A percentile compares a stretch with the other conserved stretches of the same genome.
Conservation (phyloP, 169 alveolate species). For the Cryptosporidium muris region DNA sequence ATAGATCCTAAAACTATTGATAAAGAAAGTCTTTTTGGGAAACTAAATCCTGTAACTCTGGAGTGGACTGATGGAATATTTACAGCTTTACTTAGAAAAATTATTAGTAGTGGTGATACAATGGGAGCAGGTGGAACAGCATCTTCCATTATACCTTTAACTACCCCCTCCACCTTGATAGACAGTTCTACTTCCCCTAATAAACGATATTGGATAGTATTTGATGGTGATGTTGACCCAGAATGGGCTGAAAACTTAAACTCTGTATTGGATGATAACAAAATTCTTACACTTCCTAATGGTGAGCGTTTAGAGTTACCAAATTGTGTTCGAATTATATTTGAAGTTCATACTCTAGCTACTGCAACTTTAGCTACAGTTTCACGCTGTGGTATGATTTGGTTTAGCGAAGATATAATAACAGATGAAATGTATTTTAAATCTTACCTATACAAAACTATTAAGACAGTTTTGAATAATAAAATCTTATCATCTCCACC, state of each 20-base stretch:
- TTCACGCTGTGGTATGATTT: conserved; percentile 98
- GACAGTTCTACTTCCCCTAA: conserved; percentile 15
- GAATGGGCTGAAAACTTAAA: conserved; percentile 99
- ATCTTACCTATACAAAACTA: conserved; percentile 77
- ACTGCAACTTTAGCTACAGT: conserved; percentile 98
- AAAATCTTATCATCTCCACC: neutral
- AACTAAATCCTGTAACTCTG: conserved; percentile 90
- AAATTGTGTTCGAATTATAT: conserved; percentile 74
- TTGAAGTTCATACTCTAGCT: conserved; percentile 94
- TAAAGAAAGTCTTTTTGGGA: conserved; percentile 95
- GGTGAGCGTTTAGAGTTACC: conserved; percentile 97
- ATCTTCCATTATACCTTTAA: too few species aligned
- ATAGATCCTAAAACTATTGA: conserved; percentile 92
- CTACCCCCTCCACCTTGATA: too few species aligned
- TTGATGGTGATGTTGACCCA: conserved; percentile 99
- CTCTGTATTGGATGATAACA: conserved; percentile 98
- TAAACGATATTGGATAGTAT: conserved; percentile 95
- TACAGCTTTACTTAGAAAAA: conserved; percentile 91
- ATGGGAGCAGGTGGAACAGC: conserved; percentile 71
- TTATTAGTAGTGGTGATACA: conserved; percentile 72
- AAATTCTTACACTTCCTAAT: conserved; percentile 94
- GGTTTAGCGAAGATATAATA: conserved; percentile 93
- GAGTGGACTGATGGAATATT: conserved; percentile 99
- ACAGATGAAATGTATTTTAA: conserved; percentile 86
- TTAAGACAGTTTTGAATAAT: neutral